phyloP scores from a whole-genome alignment of 1,284 basidiomycete species.

The Pyrrhoderma noxium region DNA sequence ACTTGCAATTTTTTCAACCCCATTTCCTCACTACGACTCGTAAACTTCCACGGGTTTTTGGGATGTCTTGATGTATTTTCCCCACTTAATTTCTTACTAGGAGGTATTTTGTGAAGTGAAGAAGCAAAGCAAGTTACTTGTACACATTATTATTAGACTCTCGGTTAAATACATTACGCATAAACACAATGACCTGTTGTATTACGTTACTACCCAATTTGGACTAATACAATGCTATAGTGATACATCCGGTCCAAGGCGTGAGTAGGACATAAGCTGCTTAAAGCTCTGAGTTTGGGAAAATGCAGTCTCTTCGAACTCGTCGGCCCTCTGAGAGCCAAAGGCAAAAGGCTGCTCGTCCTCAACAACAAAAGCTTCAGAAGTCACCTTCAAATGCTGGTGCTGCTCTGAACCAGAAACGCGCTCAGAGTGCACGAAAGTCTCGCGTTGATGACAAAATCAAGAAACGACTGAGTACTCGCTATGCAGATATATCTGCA shows the following conservation, averaged over 20 bases:
- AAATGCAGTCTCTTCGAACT: slow-evolving; percentile 62
- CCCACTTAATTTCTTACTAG: not conserved
- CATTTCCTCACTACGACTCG: not conserved
- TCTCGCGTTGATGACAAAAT: slow-evolving; percentile 87
- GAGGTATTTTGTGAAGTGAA: not conserved
- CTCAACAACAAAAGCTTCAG: slow-evolving; percentile 28
- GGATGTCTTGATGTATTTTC: not conserved
- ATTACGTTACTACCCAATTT: too few species aligned
- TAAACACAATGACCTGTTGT: too few species aligned
- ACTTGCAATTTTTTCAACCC: not conserved
- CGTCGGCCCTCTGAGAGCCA: slow-evolving; percentile 44
- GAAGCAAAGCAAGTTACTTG: not conserved
- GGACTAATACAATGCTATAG: too few species aligned
- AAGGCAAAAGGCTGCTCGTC: slow-evolving; percentile 25
- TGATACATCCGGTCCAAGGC: too few species aligned
- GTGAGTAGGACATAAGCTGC: too few species aligned
- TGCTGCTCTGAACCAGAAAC: slow-evolving; percentile 22
- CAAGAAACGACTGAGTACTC: slow-evolving; percentile 87
- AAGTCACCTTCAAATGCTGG: slow-evolving; percentile 37
- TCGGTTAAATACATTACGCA: too few species aligned
- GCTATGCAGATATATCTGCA: slow-evolving; percentile 76
- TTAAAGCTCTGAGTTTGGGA: not conserved
- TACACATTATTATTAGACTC: not conserved
- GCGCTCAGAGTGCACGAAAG: slow-evolving; percentile 38
- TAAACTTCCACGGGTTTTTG: not conserved